A percentile compares a stretch with the other conserved stretches of the same genome.
Evolutionary conservation across 805 yeast species (phyloP).

Genomic region (Blastobotrys peoriensis): DNA sequence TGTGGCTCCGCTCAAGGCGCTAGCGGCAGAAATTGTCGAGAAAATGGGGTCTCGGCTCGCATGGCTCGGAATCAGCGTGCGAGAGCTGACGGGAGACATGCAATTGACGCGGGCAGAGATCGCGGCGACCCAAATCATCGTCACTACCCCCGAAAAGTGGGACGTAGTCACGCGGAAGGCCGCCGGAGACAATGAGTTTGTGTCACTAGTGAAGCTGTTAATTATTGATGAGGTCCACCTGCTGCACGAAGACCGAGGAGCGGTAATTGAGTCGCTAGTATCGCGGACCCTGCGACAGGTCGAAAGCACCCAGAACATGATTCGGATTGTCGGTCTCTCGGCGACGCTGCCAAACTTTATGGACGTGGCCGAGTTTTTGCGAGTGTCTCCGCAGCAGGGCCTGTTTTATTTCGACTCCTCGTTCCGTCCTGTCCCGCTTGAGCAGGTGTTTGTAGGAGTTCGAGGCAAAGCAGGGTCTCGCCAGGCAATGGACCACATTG

Average conservation of each 20-base stretch:
- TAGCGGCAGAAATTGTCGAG: slow-evolving; percentile 95
- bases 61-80: slow-evolving; percentile 81
- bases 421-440: slow-evolving; percentile 88
- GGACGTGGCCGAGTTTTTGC: slow-evolving; percentile 88
- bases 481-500: slow-evolving; percentile 63
- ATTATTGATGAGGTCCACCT: slow-evolving; percentile 96
- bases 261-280: slow-evolving; percentile 91
- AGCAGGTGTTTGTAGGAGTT: slow-evolving; percentile 83
- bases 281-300: slow-evolving; percentile 94
- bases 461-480: slow-evolving; percentile 77
- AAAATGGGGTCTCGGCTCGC: slow-evolving; percentile 70
- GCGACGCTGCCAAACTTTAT: slow-evolving; percentile 89
- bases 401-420: slow-evolving; percentile 92
- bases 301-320: slow-evolving; percentile 89
- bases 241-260: slow-evolving; percentile 95
- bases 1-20: slow-evolving; percentile 88
- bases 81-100: slow-evolving; percentile 95
- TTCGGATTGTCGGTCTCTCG: slow-evolving; percentile 86
- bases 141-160: slow-evolving; percentile 96
- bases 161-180: slow-evolving; percentile 95
- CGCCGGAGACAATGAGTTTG: slow-evolving; percentile 79
- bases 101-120: slow-evolving; percentile 79
- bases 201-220: slow-evolving; percentile 74
- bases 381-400: slow-evolving; percentile 83
- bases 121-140: slow-evolving; percentile 75